phyloP scores from a whole-genome alignment of 2,329 filamentous ascomycete species.

The Fusarium sterilihyphosum region DNA sequence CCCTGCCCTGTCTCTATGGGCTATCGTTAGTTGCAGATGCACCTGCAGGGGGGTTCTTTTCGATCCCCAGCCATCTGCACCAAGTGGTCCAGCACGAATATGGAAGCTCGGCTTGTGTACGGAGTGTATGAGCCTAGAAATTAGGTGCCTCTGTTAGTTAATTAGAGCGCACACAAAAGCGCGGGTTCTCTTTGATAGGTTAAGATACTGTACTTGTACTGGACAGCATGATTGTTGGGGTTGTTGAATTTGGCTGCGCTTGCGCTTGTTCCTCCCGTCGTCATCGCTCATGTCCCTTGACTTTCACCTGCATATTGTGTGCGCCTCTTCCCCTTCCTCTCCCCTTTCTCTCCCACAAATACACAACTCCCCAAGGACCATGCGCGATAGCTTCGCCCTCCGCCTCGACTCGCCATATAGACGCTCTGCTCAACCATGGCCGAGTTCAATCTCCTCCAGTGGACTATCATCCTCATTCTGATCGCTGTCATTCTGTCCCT shows the following conservation, averaged over 20 bases:
- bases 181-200: not conserved
- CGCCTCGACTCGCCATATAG: slow-evolving; percentile 40
- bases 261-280: slow-evolving; percentile 27
- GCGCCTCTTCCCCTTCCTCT: slow-evolving; percentile 32
- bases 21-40: slow-evolving; percentile 41
- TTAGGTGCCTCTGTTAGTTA: slow-evolving; percentile 10
- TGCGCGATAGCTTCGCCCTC: slow-evolving; percentile 44
- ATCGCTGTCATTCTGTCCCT: slow-evolving; percentile 67
- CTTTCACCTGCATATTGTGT: slow-evolving; percentile 29
- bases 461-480: slow-evolving; percentile 67
- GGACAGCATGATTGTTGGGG: not conserved
- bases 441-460: slow-evolving; percentile 62
- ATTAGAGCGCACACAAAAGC: slow-evolving; percentile 34
- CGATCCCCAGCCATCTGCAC: slow-evolving; percentile 42
- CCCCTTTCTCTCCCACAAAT: slow-evolving; percentile 28
- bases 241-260: slow-evolving; percentile 35
- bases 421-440: slow-evolving; percentile 56
- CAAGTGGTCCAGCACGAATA: slow-evolving; percentile 39
- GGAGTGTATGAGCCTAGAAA: slow-evolving; percentile 11
- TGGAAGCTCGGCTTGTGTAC: slow-evolving; percentile 36
- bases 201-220: not conserved
- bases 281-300: slow-evolving; percentile 34
- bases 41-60: slow-evolving; percentile 29
- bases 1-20: slow-evolving; percentile 19
- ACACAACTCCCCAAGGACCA: slow-evolving; percentile 34